Base-by-base conservation (phyloP, 2,329 filamentous ascomycete species). In the Zymoseptoria pseudotritici region DNA sequence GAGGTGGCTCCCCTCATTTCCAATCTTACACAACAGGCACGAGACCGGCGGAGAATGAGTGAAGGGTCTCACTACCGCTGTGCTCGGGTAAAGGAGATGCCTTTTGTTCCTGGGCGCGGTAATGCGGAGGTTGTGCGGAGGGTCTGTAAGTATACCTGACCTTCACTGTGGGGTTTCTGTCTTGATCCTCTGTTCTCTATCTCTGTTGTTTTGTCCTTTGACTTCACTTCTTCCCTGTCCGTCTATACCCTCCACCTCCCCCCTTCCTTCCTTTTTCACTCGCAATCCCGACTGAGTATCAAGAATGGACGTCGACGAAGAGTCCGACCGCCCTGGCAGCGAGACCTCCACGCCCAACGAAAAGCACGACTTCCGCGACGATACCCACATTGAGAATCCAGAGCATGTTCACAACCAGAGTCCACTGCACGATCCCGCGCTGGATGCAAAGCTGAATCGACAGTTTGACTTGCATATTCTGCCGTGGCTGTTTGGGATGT, bases 401-500 rank as follows among this genome's bases (percentile, higher is more conserved):
- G 26, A 53, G 21, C 21, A 53, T 53, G 22, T n/a, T 17, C 36
- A 42, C 36, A 42, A 42, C 4, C 36, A 42, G 36, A 42, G 36
- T 42, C 36, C 36, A 10, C 36, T 42, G 36, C 11, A 42, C 19
- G 51, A 53, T 26, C 7, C 19, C 17, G 51, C 51, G 22, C 20
- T 53, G 51, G 22, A 53, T 26, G 26, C 19, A n/a, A 9, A 17
- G 21, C 21, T 53, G 13, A 53, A 53, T 26, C 51, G 51, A 53
- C 22, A 75, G 53, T 73, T 78, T 58, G 77, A 79, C 65, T 53
- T 63, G 0, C 76, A 75, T 50, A 72, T 79, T 49, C 64, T 79
- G 5, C 76, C 77, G 2, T 78, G 74, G 75, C 68, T 79, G 4
- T 79, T 78, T 50, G 70, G 71, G 11, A 70, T 79, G 22, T 79